Evolutionary conservation across 2,329 filamentous ascomycete species (phyloP).

Genomic region (Mariannaea sp.): DNA sequence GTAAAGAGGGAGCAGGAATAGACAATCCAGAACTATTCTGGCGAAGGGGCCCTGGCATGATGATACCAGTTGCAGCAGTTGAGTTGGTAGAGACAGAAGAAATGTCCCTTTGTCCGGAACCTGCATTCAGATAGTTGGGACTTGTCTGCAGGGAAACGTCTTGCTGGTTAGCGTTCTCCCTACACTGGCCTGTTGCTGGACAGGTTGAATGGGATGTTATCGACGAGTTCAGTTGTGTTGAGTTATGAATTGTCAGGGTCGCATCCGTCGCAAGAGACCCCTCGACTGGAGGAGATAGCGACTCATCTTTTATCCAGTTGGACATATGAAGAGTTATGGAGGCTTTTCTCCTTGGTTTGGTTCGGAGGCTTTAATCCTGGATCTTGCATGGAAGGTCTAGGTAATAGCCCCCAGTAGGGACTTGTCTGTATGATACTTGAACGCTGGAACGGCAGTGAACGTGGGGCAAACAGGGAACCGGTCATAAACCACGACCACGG

Average conservation of each 20-base stretch:
- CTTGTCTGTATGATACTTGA: background rate
- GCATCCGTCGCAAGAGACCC: constrained; percentile 21
- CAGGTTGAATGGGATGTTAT: constrained; percentile 12
- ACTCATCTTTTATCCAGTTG: constrained; percentile 31
- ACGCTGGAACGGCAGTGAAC: constrained; percentile 1
- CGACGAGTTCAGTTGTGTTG: constrained; percentile 9
- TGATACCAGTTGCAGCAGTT: constrained; percentile 15
- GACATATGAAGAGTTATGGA: constrained; percentile 22
- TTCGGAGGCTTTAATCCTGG: background rate
- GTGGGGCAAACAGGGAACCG: constrained; percentile 8
- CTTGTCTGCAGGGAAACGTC: constrained; percentile 5
- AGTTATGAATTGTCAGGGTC: constrained; percentile 3
- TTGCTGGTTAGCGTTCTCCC: constrained; percentile 12
- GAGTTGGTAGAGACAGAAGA: constrained; percentile 12
- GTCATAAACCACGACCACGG: background rate
- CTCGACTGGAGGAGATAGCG: constrained; percentile 26
- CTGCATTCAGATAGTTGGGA: background rate
- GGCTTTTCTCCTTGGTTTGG: background rate
- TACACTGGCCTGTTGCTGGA: constrained; percentile 15
- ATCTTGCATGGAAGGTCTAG: background rate
- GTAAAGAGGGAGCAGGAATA: background rate
- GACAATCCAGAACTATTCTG: constrained; percentile 15
- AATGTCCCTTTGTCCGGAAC: background rate
- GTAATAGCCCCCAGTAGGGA: background rate
- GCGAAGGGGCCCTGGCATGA: constrained; percentile 2